Evolutionary conservation across 768 basidiomycete genomes (phyloP), one percentile per base, ranked within the genome.

Genomic region (Pleurotus pulmonarius): DNA sequence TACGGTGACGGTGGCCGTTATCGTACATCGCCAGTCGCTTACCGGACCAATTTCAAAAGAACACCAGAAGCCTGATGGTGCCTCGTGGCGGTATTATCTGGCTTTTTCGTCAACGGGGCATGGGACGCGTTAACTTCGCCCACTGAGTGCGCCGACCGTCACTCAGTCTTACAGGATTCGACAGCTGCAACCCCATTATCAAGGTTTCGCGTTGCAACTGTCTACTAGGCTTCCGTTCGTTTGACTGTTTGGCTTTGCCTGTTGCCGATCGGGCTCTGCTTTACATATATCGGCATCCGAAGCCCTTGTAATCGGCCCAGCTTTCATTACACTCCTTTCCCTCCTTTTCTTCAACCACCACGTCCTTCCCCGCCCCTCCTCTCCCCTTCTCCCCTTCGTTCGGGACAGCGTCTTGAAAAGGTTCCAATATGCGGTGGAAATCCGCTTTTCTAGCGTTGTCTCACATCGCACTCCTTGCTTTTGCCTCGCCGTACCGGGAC

Each of bases 401-500:
- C 40, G 52, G 54, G 25, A 15, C 25, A 52, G 49, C 37, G 38
- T 52, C 49, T 25, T 58, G 49, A 46, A 38, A 46, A 49, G 56
- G 57, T 52, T 49, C 52, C 56, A 60, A 47, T 61, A 81, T 82
- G 80, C 78, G 79, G 76, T 72, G 83, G 15, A 41, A 40, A 39
- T 16, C 37, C 60, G 70, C 79, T 61, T 63, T 82, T 56, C 58
- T 72, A 62, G 62, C 67, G 71, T 61, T 77, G 58, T 62, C 75
- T 53, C 58, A 72, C 49, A 61, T 83, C 51, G 64, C 71, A 26
- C 61, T 69, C 39, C 63, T 74, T 58, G 77, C 74, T 47, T 47
- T 60, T 43, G 83, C 87, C 2, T 84, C 88, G 8, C 90, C 88
- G 0, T 94, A 87, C 63, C 75, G 80, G 20, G 78, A 82, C 4